Base-by-base conservation (phyloP, 1,284 basidiomycete genomes). In the Leccinum fuscescens region DNA sequence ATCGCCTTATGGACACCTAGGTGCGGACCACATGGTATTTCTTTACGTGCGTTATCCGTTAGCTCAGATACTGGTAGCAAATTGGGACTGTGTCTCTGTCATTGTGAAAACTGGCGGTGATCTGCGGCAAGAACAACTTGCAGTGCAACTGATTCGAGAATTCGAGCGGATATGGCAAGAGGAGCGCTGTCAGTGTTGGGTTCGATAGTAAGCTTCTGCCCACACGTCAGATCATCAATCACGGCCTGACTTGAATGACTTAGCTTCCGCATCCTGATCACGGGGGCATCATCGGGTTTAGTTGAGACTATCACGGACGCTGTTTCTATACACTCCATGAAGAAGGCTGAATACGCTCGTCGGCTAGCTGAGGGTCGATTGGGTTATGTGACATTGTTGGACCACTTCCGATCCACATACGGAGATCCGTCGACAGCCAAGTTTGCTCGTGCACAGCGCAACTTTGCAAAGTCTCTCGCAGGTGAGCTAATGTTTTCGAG, bases 41-140 rank as follows among this genome's bases (percentile, higher is more conserved):
- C 50, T 57, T 48, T 46, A 27, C 56, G 48, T 29, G 56, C 24
- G 27, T 62, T 52, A 54, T 50, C 55, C 20, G 29, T 53, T 57
- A 65, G 55, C 66, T 64, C 52, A 56, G 63, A 56, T 54, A 51
- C 56, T 46, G 52, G 55, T 66, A 87, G 88, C 83, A 17, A 87
- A 83, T 63, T 91, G 88, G 88, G 86, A 91, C 67, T 94, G 96
- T 65, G 86, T 98, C 53, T 96, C 95, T 8, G 94, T 98, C 54
- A 99, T 99, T 65, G 94, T 99, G 72, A 99, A 99, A 78, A 98
- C 96, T 3, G 97, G 96, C 2, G 95, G 92, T 29, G 97, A 99
- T 76, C 77, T 99, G 57, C 86, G 97, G 54, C 97, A 99, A 77
- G 97, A 99, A 74, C 97, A 99, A 76, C 82, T 99, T 29, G 97